A percentile compares a stretch with the other conserved stretches of the same genome.
Conservation (phyloP, 23 red algal species). For the Gracilaria gracilis region DNA sequence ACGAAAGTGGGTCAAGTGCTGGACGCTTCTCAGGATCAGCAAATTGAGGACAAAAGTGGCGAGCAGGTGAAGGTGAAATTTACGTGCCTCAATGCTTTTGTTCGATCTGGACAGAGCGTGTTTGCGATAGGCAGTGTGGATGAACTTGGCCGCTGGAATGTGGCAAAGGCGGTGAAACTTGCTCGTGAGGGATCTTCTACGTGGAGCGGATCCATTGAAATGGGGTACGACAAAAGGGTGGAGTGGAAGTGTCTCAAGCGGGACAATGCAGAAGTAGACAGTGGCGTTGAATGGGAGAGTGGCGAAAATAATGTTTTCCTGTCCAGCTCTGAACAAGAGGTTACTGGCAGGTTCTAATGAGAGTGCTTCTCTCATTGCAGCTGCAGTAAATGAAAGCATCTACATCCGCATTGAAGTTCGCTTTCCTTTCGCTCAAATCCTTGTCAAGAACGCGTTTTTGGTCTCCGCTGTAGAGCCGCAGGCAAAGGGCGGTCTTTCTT, state of each 20-base stretch:
- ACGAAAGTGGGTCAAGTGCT: not conserved
- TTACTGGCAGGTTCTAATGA: not conserved
- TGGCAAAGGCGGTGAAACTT: not conserved
- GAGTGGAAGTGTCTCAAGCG: conserved; percentile 31
- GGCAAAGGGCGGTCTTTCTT: no score
- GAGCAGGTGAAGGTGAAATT: not conserved
- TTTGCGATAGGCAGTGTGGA: not conserved
- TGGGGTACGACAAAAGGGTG: not conserved
- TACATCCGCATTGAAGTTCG: no score
- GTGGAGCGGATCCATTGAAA: not conserved
- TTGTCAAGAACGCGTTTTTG: no score
- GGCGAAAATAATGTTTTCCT: not conserved
- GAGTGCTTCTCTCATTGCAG: no score
- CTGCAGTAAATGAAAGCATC: no score
- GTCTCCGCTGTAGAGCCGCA: no score
- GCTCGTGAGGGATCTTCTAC: not conserved
- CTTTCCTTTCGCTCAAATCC: no score
- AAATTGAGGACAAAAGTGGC: not conserved
- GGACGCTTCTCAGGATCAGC: not conserved
- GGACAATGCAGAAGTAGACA: not conserved
- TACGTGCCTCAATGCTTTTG: not conserved
- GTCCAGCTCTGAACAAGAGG: not conserved
- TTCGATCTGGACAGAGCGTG: conserved; percentile 9
- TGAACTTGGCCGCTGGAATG: not conserved
- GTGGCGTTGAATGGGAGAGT: not conserved